phyloP scores from a whole-genome alignment of 1,284 basidiomycete species.

The Xerocomus minutiporus region DNA sequence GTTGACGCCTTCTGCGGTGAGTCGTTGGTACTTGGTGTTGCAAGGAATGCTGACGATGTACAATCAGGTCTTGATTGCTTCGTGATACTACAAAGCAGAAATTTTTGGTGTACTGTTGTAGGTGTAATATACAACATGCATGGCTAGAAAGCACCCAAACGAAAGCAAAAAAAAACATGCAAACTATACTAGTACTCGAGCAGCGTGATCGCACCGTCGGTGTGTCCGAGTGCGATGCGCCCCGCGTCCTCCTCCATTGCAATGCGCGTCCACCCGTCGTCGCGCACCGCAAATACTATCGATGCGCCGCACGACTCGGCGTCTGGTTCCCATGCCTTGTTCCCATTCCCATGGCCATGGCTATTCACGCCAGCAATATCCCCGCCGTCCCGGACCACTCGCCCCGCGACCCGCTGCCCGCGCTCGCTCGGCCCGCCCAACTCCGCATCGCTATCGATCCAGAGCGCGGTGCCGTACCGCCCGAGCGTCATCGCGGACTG shows the following conservation, averaged over 20 bases:
- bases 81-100: slow-evolving; percentile 18
- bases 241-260: slow-evolving; percentile 60
- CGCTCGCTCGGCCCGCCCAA: slow-evolving; percentile 39
- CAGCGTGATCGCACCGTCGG: slow-evolving; percentile 47
- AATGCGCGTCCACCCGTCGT: slow-evolving; percentile 49
- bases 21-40: slow-evolving; percentile 11
- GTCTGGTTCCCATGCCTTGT: not conserved
- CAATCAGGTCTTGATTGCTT: slow-evolving; percentile 51
- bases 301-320: slow-evolving; percentile 18
- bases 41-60: not conserved
- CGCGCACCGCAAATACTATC: slow-evolving; percentile 44
- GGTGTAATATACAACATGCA: not conserved
- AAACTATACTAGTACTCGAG: slow-evolving; percentile 38
- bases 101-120: not conserved
- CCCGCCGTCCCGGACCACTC: slow-evolving; percentile 23
- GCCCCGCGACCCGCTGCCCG: slow-evolving; percentile 56
- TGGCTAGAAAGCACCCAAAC: not conserved
- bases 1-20: slow-evolving; percentile 74
- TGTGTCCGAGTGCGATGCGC: slow-evolving; percentile 49
- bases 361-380: too few relatives aligned
- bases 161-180: not conserved
- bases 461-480: slow-evolving; percentile 56
- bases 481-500: slow-evolving; percentile 52
- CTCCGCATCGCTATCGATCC: slow-evolving; percentile 59
- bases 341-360: not conserved